Evolutionary conservation across 176 grass and related monocot genomes (phyloP).

Genomic region (Raddia guianensis): DNA sequence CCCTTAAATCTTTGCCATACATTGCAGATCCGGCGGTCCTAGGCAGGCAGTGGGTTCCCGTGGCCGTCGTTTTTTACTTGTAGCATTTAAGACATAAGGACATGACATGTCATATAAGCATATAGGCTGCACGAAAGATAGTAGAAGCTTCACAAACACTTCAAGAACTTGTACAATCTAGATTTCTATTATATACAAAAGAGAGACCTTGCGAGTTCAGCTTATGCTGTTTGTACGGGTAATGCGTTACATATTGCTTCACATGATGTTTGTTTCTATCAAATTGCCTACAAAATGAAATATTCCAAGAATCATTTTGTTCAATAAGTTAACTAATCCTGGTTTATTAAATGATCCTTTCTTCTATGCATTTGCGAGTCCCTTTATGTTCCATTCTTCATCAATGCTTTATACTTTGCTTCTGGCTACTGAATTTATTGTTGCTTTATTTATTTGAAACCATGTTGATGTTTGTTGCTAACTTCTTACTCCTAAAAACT

Average conservation of each 20-base stretch:
- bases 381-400: background rate
- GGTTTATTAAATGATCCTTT: background rate
- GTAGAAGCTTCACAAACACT: background rate
- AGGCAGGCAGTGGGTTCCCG: too few relatives aligned
- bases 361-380: background rate
- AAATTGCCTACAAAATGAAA: background rate
- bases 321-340: background rate
- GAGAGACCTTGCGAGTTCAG: too few relatives aligned
- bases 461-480: background rate
- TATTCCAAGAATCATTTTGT: background rate
- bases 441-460: background rate
- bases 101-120: background rate
- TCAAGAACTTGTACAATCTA: too few relatives aligned
- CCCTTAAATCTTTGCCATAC: too few relatives aligned
- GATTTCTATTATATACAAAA: too few relatives aligned
- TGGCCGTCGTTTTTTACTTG: background rate
- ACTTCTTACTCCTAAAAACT: background rate
- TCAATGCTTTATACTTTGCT: background rate
- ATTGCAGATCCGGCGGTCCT: too few relatives aligned
- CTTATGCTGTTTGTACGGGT: background rate
- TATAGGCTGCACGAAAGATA: background rate
- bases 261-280: background rate
- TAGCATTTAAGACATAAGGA: background rate
- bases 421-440: background rate
- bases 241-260: background rate